Conservation (phyloP, 1,284 basidiomycete genomes). For the Papiliotrema fonsecae region DNA sequence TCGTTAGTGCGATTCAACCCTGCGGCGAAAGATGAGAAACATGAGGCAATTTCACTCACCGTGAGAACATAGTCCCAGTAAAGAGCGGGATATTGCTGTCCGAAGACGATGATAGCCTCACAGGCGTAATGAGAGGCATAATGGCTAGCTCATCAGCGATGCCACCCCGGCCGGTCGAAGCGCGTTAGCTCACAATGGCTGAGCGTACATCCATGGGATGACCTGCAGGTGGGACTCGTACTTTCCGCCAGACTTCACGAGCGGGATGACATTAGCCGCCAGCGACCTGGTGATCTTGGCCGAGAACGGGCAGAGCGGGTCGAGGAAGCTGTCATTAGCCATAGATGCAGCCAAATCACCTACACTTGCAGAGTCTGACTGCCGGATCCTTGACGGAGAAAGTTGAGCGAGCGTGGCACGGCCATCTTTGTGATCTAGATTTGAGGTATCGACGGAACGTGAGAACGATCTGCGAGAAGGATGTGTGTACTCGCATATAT, state of each 20-base stretch:
- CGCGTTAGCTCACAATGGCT: slow-evolving; percentile 50
- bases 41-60: slow-evolving; percentile 50
- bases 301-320: slow-evolving; percentile 79
- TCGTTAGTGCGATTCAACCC: slow-evolving; percentile 13
- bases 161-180: background rate
- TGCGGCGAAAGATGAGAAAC: background rate
- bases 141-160: slow-evolving; percentile 54
- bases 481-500: no score
- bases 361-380: slow-evolving; percentile 76
- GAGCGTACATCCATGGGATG: slow-evolving; percentile 75
- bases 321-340: slow-evolving; percentile 48
- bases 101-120: slow-evolving; percentile 75
- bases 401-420: slow-evolving; percentile 68
- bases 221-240: slow-evolving; percentile 74
- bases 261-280: slow-evolving; percentile 48
- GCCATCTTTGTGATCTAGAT: slow-evolving; percentile 58
- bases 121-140: slow-evolving; percentile 66
- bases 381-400: slow-evolving; percentile 64
- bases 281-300: slow-evolving; percentile 48
- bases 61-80: slow-evolving; percentile 72
- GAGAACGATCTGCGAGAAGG: no score
- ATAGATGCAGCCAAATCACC: slow-evolving; percentile 7
- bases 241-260: slow-evolving; percentile 54
- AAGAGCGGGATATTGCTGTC: slow-evolving; percentile 62
- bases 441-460: no score